A percentile compares a stretch with the other conserved stretches of the same genome.
phyloP scores from a whole-genome alignment of 805 yeast genomes.

The Starmerella etchellsii region DNA sequence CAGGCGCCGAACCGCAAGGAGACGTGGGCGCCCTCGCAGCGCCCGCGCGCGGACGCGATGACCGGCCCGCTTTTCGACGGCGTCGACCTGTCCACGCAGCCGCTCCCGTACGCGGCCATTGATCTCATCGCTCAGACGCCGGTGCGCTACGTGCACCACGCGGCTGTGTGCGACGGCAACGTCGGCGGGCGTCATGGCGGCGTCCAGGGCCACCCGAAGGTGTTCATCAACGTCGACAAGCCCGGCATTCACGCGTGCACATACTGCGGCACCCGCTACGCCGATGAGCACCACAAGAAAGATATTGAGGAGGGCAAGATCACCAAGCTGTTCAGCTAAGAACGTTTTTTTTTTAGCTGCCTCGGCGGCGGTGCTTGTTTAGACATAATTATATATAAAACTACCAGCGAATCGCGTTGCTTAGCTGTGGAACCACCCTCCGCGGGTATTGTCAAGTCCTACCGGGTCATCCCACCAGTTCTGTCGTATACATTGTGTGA shows the following conservation, averaged over 20 bases:
- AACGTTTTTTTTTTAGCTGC: too few species aligned
- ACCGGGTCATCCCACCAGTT: too few species aligned
- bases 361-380: too few species aligned
- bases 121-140: slow-evolving; percentile 70
- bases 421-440: too few species aligned
- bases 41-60: slow-evolving; percentile 43
- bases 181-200: slow-evolving; percentile 38
- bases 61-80: slow-evolving; percentile 59
- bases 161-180: slow-evolving; percentile 73
- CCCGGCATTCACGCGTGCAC: slow-evolving; percentile 64
- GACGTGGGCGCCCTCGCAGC: slow-evolving; percentile 65
- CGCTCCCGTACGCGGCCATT: slow-evolving; percentile 72
- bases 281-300: slow-evolving; percentile 20
- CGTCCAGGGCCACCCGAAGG: slow-evolving; percentile 68
- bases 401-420: too few species aligned
- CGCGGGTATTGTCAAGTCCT: too few species aligned
- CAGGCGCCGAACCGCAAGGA: slow-evolving; percentile 68
- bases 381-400: too few species aligned
- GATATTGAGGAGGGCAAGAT: slow-evolving; percentile 20
- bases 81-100: slow-evolving; percentile 53
- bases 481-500: neutral
- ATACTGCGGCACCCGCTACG: slow-evolving; percentile 40
- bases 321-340: slow-evolving; percentile 11
- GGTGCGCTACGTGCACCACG: slow-evolving; percentile 44
- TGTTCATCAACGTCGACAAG: slow-evolving; percentile 67